Percentiles rank a stretch among this genome's conserved stretches.
Evolutionary conservation across 2,329 filamentous ascomycete species (phyloP).

Genomic region (Colletotrichum salicis): DNA sequence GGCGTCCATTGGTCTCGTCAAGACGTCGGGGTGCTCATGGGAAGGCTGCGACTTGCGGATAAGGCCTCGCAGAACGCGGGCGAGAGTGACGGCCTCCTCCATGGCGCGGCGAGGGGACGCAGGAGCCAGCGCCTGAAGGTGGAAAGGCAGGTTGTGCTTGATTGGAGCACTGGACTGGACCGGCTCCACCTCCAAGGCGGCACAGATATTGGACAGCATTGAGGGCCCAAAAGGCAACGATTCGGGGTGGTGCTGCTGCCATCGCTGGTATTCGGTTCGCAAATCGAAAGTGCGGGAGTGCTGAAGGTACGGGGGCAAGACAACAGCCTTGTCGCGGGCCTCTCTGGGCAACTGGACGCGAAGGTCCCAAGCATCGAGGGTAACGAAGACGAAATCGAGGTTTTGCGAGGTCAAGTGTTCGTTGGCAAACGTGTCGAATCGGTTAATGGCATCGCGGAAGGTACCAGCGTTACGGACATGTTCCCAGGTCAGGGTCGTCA

Average conservation of each 20-base stretch:
- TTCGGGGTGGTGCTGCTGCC: slow-evolving; percentile 98
- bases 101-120: slow-evolving; percentile 95
- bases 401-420: slow-evolving; percentile 92
- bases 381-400: slow-evolving; percentile 97
- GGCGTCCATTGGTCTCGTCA: slow-evolving; percentile 96
- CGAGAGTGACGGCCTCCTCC: slow-evolving; percentile 95
- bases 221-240: slow-evolving; percentile 96
- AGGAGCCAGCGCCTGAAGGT: slow-evolving; percentile 93
- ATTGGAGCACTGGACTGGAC: slow-evolving; percentile 97
- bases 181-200: slow-evolving; percentile 96
- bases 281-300: slow-evolving; percentile 98
- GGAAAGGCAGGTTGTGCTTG: slow-evolving; percentile 98
- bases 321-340: slow-evolving; percentile 97
- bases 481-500: slow-evolving; percentile 98
- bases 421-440: slow-evolving; percentile 92
- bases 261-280: slow-evolving; percentile 96
- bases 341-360: slow-evolving; percentile 97
- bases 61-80: slow-evolving; percentile 89
- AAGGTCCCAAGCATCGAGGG: slow-evolving; percentile 97
- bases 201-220: slow-evolving; percentile 96
- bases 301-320: slow-evolving; percentile 95
- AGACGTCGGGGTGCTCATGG: slow-evolving; percentile 92
- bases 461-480: slow-evolving; percentile 97
- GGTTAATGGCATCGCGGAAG: slow-evolving; percentile 95
- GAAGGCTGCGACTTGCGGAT: slow-evolving; percentile 96